These are phyloP conservation scores for Saraca asoca DNA, from an alignment of 331 rosid genomes.

Conservation along the genomic window DNA sequence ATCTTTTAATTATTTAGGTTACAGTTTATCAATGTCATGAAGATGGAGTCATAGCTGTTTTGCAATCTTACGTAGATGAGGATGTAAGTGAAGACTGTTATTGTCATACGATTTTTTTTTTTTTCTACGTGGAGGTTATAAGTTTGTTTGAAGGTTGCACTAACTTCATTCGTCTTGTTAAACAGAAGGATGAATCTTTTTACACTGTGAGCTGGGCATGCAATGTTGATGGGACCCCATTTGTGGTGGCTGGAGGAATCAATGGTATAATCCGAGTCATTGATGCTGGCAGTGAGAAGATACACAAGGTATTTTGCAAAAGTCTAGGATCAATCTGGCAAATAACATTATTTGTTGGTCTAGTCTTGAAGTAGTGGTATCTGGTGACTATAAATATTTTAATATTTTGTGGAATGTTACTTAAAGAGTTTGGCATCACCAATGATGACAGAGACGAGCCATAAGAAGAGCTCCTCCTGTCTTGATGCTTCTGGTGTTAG, in stretches of 20 bases:
- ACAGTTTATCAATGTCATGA: constrained; percentile 90
- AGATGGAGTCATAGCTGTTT: constrained; percentile 82
- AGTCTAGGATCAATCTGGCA: not conserved
- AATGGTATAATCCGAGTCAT: constrained; percentile 80
- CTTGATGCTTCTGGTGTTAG: too few relatives aligned
- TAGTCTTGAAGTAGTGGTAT: too few relatives aligned
- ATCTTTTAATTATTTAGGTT: constrained; percentile 50
- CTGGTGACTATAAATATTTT: not conserved
- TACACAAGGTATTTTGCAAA: constrained; percentile 68
- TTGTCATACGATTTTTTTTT: not conserved
- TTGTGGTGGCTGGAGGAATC: constrained; percentile 88
- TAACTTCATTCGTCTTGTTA: constrained; percentile 51
- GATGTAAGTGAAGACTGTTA: constrained; percentile 63
- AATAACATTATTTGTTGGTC: too few relatives aligned
- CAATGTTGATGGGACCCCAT: constrained; percentile 62
- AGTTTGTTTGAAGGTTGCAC: constrained; percentile 20
- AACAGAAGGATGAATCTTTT: constrained; percentile 98
- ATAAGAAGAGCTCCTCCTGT: too few relatives aligned
- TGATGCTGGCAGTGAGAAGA: constrained; percentile 83
- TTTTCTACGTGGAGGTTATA: not conserved
- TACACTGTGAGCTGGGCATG: constrained; percentile 94
- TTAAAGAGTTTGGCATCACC: constrained; percentile 11
- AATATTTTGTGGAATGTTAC: constrained; percentile 24
- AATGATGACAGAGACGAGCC: too few relatives aligned
- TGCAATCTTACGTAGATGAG: constrained; percentile 93